Percentiles rank a stretch among this genome's conserved stretches.
phyloP scores from a whole-genome alignment of 2,329 filamentous ascomycete species.

The Hypoxylon sp. region DNA sequence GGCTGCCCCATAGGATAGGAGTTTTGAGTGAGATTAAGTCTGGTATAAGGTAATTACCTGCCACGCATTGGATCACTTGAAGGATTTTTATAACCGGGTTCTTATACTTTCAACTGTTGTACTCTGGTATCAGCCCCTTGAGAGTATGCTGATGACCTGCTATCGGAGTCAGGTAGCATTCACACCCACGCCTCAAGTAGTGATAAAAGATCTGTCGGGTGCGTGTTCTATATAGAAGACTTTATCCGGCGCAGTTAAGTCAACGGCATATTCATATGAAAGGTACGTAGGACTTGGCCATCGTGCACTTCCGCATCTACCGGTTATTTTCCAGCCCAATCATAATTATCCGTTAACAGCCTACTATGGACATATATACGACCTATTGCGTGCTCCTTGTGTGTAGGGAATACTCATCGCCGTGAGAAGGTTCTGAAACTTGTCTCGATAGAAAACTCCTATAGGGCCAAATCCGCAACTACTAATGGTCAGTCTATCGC shows the following conservation, averaged over 20 bases:
- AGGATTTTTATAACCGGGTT: no score
- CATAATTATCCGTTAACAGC: constrained; percentile 28
- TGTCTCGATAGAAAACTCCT: neutral
- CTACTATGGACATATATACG: constrained; percentile 7
- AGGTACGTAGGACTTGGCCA: neutral
- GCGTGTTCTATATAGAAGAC: neutral
- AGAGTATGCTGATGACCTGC: no score
- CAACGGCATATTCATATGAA: neutral
- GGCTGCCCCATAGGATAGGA: no score
- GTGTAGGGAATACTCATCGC: neutral
- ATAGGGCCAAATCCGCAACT: neutral
- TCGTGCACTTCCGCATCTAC: constrained; percentile 11
- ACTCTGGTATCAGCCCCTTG: no score
- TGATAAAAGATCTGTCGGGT: neutral
- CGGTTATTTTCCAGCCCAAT: constrained; percentile 27
- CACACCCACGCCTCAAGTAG: neutral
- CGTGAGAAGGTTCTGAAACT: neutral
- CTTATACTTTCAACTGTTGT: no score
- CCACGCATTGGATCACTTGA: no score
- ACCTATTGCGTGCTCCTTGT: constrained; percentile 15
- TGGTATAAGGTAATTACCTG: no score
- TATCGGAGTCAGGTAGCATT: neutral
- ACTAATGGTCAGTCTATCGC: neutral
- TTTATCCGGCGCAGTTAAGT: constrained; percentile 27
- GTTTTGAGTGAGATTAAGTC: no score